Conservation (phyloP, 2,329 filamentous ascomycete species). For the Aspergillaceae sp. region DNA sequence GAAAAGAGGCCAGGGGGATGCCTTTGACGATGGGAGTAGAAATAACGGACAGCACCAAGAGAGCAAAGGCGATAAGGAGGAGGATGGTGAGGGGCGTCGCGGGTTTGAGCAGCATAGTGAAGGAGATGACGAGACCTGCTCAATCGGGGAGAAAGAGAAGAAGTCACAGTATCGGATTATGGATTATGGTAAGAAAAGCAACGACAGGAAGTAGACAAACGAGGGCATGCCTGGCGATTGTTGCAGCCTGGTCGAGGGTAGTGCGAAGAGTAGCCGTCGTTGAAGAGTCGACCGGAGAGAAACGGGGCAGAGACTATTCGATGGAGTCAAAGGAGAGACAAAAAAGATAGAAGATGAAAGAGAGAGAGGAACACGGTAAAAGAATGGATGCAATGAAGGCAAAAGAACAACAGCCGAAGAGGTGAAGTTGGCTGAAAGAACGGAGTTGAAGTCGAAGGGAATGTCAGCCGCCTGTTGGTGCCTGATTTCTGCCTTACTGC, state of each 20-base stretch:
- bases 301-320: no score
- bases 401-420: no score
- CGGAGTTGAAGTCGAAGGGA: background rate
- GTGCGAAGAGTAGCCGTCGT: no score
- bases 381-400: no score
- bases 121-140: background rate
- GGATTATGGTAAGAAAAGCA: background rate
- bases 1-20: conserved; percentile 72
- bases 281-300: no score
- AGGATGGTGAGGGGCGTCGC: conserved; percentile 84
- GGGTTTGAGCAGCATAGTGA: conserved; percentile 68
- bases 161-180: background rate
- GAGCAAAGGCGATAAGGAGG: conserved; percentile 73
- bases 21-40: conserved; percentile 80
- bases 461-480: conserved; percentile 17
- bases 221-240: background rate
- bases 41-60: conserved; percentile 79
- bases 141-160: background rate
- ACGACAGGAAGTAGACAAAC: background rate
- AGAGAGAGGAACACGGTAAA: no score
- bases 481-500: conserved; percentile 16
- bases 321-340: no score
- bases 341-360: no score
- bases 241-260: no score
- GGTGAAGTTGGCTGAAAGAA: background rate